Conservation (phyloP, 805 yeast genomes). For the Myxozyma lipomycoides region DNA sequence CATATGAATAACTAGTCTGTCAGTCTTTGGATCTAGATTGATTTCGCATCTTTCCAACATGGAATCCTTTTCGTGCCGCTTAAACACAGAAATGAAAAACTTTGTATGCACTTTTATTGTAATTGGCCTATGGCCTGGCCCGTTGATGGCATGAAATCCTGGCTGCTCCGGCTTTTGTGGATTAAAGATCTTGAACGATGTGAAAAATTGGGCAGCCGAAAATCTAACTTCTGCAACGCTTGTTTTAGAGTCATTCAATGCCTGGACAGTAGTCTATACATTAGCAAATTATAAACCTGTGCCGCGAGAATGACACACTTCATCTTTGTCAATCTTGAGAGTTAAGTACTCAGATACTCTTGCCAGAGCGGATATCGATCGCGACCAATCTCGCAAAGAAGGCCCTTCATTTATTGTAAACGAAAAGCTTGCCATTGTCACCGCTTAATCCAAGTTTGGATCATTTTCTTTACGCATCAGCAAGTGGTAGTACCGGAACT, state of each 20-base stretch:
- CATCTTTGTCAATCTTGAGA: constrained; percentile 8
- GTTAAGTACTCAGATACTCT: constrained; percentile 15
- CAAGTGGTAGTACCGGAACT: no score
- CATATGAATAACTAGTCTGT: constrained; percentile 13
- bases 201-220: constrained; percentile 6
- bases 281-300: neutral
- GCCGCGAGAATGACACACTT: constrained; percentile 4
- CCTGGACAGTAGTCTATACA: neutral
- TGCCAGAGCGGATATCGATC: constrained; percentile 17
- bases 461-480: no score
- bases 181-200: constrained; percentile 5
- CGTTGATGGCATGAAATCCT: constrained; percentile 2
- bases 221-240: constrained; percentile 16
- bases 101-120: constrained; percentile 16
- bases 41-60: constrained; percentile 19
- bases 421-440: constrained; percentile 18
- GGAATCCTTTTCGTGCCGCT: constrained; percentile 22
- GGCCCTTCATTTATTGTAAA: constrained; percentile 13
- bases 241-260: constrained; percentile 10
- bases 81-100: constrained; percentile 21
- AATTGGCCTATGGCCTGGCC: neutral
- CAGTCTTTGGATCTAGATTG: constrained; percentile 14
- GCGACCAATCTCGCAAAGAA: constrained; percentile 22
- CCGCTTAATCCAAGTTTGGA: no score
- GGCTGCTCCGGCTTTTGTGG: neutral